phyloP scores from a whole-genome alignment of 768 basidiomycete genomes.

The Macrolepiota dolichaula region DNA sequence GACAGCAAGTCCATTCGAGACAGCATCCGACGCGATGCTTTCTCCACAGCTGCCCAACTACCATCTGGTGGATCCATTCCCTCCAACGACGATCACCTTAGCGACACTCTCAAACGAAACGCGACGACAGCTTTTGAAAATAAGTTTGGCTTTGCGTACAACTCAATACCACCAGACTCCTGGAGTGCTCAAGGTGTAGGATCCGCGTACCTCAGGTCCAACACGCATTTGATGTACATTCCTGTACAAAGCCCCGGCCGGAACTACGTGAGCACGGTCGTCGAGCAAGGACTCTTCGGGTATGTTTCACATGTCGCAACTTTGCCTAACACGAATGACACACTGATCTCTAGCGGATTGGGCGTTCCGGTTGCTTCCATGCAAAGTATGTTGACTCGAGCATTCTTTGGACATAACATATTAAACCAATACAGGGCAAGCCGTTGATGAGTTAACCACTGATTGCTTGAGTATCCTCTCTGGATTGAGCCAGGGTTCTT shows the following conservation, averaged over 20 bases:
- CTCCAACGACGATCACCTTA: too few relatives aligned
- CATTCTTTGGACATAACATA: neutral
- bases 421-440: neutral
- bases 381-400: neutral
- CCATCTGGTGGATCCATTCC: neutral
- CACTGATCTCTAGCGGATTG: too few relatives aligned
- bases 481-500: neutral
- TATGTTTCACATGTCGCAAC: neutral
- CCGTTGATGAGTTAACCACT: neutral
- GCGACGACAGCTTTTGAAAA: neutral
- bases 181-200: neutral
- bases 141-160: neutral
- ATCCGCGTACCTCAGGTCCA: neutral
- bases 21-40: too few relatives aligned
- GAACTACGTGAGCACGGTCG: neutral
- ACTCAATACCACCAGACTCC: neutral
- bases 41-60: too few relatives aligned
- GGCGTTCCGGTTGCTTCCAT: neutral
- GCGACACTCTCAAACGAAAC: neutral
- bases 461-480: neutral
- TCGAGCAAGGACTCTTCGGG: neutral
- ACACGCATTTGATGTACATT: neutral
- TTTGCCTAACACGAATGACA: neutral
- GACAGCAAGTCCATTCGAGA: too few relatives aligned
- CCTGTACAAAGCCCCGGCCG: neutral